Evolutionary conservation across 305 asterid genomes (phyloP).

Genomic region (Fraxinus paxiana): DNA sequence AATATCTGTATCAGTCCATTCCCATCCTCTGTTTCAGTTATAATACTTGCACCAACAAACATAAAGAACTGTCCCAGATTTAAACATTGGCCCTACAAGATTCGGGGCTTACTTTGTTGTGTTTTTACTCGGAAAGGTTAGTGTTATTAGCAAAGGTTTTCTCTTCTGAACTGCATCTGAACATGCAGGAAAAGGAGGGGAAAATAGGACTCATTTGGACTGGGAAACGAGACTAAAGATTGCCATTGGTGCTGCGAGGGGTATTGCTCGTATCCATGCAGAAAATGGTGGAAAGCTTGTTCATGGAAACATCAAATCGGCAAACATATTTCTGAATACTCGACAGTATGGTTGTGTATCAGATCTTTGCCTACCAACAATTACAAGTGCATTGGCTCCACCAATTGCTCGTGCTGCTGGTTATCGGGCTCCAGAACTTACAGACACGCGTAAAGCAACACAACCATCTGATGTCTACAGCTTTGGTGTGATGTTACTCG

Average conservation of each 20-base stretch:
- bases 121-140: neutral
- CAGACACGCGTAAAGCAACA: conserved; percentile 63
- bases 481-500: conserved; percentile 76
- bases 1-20: neutral
- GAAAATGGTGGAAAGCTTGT: conserved; percentile 69
- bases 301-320: conserved; percentile 77
- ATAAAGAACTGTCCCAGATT: neutral
- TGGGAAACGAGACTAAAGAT: conserved; percentile 75
- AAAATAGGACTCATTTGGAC: conserved; percentile 42
- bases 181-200: conserved; percentile 62
- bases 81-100: neutral
- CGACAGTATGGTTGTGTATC: conserved; percentile 59
- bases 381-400: conserved; percentile 65
- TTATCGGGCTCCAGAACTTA: conserved; percentile 79
- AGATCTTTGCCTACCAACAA: conserved; percentile 66
- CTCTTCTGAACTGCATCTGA: neutral
- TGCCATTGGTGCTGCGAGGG: conserved; percentile 75
- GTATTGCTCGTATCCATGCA: conserved; percentile 70
- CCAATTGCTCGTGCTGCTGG: conserved; percentile 84
- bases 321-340: conserved; percentile 71
- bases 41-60: neutral
- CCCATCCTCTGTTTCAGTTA: neutral
- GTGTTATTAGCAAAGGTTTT: neutral
- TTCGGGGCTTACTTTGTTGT: neutral
- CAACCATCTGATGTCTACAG: conserved; percentile 83